Conservation (phyloP, 2,329 filamentous ascomycete species). For the Cladosporium sp. region DNA sequence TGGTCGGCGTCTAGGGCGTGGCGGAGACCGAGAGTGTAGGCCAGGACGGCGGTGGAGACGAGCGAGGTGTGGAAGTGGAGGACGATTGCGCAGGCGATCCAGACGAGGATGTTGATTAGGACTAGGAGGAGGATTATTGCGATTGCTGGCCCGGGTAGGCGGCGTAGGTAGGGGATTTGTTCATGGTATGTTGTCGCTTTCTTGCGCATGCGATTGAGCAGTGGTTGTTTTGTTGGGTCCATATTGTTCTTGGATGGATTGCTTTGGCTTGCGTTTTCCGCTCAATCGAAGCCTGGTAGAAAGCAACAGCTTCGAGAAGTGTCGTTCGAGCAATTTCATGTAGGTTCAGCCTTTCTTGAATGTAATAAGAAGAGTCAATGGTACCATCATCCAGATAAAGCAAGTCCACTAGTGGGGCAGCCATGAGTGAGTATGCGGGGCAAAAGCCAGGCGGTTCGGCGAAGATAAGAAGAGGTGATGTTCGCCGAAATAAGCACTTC, state of each 20-base stretch:
- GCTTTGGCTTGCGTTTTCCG: no score
- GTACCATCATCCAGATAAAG: no score
- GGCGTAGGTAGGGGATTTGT: slow-evolving; percentile 51
- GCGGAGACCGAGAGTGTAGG: slow-evolving; percentile 82
- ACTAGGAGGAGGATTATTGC: slow-evolving; percentile 53
- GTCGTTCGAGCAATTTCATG: no score
- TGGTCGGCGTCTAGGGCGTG: slow-evolving; percentile 99
- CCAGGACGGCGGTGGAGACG: slow-evolving; percentile 73
- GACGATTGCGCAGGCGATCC: slow-evolving; percentile 55
- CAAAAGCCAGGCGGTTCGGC: no score
- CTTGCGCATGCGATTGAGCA: not conserved
- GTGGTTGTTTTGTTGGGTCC: not conserved
- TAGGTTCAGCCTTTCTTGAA: no score
- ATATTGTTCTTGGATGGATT: not conserved
- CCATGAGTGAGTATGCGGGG: no score
- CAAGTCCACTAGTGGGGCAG: no score
- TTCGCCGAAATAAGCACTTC: no score
- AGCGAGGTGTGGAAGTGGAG: slow-evolving; percentile 49
- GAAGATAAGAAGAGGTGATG: no score
- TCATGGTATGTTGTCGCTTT: slow-evolving; percentile 40
- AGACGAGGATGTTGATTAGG: slow-evolving; percentile 52
- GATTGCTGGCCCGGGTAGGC: slow-evolving; percentile 53
- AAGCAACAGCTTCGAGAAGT: no score
- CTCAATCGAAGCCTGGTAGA: no score
- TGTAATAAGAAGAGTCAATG: no score